Conservation (phyloP, 2,329 filamentous ascomycete species). For the Neonectria punicea region DNA sequence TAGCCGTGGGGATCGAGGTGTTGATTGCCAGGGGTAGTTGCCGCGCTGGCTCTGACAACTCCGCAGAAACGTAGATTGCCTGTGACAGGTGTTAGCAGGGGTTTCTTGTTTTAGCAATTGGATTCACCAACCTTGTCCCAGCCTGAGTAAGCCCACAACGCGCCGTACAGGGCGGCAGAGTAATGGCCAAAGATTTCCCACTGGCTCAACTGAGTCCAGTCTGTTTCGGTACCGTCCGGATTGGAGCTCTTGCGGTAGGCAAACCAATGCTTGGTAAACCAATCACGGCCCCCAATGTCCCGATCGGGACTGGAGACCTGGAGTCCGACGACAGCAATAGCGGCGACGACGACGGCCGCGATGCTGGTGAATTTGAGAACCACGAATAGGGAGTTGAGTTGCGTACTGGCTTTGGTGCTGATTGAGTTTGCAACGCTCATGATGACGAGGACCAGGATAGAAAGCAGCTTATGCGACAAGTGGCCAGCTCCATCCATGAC, state of each 20-base stretch:
- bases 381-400: conserved; percentile 66
- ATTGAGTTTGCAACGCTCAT: conserved; percentile 65
- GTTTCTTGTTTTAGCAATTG: neutral
- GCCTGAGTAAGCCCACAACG: conserved; percentile 72
- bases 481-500: conserved; percentile 56
- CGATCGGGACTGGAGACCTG: conserved; percentile 51
- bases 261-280: conserved; percentile 66
- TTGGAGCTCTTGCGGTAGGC: conserved; percentile 58
- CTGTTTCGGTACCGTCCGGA: conserved; percentile 59
- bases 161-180: conserved; percentile 69
- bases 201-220: conserved; percentile 59
- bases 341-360: conserved; percentile 59
- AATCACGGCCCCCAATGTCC: conserved; percentile 60
- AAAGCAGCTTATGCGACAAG: conserved; percentile 62
- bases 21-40: conserved; percentile 72
- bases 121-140: conserved; percentile 68
- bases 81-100: neutral
- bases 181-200: conserved; percentile 71
- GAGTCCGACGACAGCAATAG: conserved; percentile 57
- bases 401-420: conserved; percentile 65
- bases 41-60: conserved; percentile 60
- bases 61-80: conserved; percentile 66
- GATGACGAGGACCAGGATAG: conserved; percentile 57
- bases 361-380: conserved; percentile 64
- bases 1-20: conserved; percentile 67